Conservation (phyloP, 768 basidiomycete genomes). For the Suillus luteus region DNA sequence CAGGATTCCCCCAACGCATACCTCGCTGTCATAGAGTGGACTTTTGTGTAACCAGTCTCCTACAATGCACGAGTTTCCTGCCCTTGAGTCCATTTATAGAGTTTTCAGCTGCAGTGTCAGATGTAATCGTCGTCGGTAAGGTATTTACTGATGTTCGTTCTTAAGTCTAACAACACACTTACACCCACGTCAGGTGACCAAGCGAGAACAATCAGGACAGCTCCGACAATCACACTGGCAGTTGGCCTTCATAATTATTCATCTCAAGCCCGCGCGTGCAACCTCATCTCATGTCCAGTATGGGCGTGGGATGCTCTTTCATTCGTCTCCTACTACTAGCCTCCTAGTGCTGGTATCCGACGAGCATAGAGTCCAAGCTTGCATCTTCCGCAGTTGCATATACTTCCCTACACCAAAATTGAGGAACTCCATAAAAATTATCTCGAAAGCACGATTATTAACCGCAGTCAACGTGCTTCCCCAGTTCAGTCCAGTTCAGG, state of each 20-base stretch:
- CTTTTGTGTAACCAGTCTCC: neutral
- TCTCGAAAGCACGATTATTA: neutral
- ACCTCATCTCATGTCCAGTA: neutral
- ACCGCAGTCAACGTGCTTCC: neutral
- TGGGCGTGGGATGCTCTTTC: too few species aligned
- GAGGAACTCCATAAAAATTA: neutral
- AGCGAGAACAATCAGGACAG: too few species aligned
- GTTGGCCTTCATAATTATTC: neutral
- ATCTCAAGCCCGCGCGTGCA: neutral
- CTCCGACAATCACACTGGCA: neutral
- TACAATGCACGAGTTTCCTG: neutral
- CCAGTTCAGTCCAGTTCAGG: neutral
- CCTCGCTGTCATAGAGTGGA: neutral
- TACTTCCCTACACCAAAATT: neutral
- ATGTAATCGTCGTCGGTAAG: too few species aligned
- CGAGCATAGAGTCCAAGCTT: neutral
- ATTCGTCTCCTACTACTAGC: neutral
- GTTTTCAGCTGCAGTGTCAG: too few species aligned
- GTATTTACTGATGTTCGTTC: too few species aligned
- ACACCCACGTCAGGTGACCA: too few species aligned
- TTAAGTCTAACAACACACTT: too few species aligned
- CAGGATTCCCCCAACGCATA: conserved; percentile 17
- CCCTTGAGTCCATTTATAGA: too few species aligned
- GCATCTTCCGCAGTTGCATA: neutral
- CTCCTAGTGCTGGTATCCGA: neutral